phyloP scores from a whole-genome alignment of 2,329 filamentous ascomycete species.

The Canariomyces notabilis region DNA sequence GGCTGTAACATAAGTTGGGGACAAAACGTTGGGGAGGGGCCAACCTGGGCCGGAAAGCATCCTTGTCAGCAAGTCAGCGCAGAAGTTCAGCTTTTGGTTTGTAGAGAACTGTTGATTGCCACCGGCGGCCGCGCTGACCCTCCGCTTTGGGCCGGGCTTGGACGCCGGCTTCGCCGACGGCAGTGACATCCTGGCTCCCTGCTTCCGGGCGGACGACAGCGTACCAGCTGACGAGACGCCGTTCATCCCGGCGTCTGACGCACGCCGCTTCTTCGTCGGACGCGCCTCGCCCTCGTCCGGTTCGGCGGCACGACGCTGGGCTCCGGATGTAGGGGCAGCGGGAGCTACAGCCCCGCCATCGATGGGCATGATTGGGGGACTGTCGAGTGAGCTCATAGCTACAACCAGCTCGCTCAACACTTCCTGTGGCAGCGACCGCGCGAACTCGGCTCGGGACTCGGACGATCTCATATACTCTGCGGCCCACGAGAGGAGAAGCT shows the following conservation, averaged over 20 bases:
- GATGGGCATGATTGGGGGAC: slow-evolving; percentile 31
- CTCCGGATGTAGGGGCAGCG: slow-evolving; percentile 14
- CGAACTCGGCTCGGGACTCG: slow-evolving; percentile 52
- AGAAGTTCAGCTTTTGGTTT: slow-evolving; percentile 52
- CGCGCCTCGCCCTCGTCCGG: slow-evolving; percentile 28
- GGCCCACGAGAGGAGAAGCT: slow-evolving; percentile 56
- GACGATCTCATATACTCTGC: slow-evolving; percentile 59
- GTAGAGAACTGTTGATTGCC: slow-evolving; percentile 31
- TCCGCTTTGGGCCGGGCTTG: slow-evolving; percentile 27
- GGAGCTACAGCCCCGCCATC: slow-evolving; percentile 16
- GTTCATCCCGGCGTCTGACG: slow-evolving; percentile 31
- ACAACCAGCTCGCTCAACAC: slow-evolving; percentile 59
- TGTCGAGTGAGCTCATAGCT: slow-evolving; percentile 53
- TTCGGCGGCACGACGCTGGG: slow-evolving; percentile 35
- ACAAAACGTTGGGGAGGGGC: slow-evolving; percentile 1
- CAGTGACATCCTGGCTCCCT: slow-evolving; percentile 27
- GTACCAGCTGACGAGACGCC: slow-evolving; percentile 17
- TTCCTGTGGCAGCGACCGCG: slow-evolving; percentile 56
- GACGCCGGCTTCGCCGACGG: slow-evolving; percentile 16
- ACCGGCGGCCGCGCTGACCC: slow-evolving; percentile 25
- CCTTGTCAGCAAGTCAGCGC: slow-evolving; percentile 50
- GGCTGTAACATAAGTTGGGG: neutral
- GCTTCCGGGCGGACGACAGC: slow-evolving; percentile 27
- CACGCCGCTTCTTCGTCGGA: slow-evolving; percentile 40
- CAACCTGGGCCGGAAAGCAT: slow-evolving; percentile 60